Evolutionary conservation across 108 stramenopile genomes (phyloP), one percentile per base, ranked within the genome.

Genomic region (Conticribra weissflogii): DNA sequence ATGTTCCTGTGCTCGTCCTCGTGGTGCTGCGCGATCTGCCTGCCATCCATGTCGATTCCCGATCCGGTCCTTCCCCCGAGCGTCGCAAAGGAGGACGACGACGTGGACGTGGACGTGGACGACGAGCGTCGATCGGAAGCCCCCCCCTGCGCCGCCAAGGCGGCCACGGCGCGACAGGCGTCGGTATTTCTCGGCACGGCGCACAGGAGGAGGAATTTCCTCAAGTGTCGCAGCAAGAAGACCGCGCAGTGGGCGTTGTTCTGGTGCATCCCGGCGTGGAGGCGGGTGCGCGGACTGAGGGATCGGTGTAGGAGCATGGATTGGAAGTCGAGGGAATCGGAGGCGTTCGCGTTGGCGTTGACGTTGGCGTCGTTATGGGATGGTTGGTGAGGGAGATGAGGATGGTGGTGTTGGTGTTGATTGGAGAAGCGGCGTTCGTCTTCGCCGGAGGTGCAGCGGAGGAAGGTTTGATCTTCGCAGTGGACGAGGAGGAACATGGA

Each of bases 401-500:
- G n/a, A n/a, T n/a, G n/a, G n/a, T n/a, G n/a, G n/a, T n/a, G n/a
- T n/a, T n/a, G n/a, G n/a, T n/a, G n/a, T n/a, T n/a, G n/a, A n/a
- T 65, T 65, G 41, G 68, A 82, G 29, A 90, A 90, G 3, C 89
- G 71, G 41, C 88, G 83, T 66, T 90, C 92, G 52, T 93, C 92
- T 48, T 85, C 71, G 16, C 85, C 85, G 0, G 86, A 86, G 8
- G 89, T 62, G 50, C 88, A 90, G 28, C 92, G 69, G 66, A 82
- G 66, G 67, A 82, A 87, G 2, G 86, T 83, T 66, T 83, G 71
- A 51, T 90, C 86, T 78, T 91, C 93, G 55, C 90, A 92, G 63
- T 94, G 93, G 21, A 94, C 66, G 54, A 94, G 57, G 27, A 94
- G 69, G 66, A 94, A 94, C 48, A 85, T 91, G 19, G 88, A 84